Evolutionary conservation across 2,329 filamentous ascomycete species (phyloP), one percentile per base, ranked within the genome.

Genomic region (Hypoxylon sp.): DNA sequence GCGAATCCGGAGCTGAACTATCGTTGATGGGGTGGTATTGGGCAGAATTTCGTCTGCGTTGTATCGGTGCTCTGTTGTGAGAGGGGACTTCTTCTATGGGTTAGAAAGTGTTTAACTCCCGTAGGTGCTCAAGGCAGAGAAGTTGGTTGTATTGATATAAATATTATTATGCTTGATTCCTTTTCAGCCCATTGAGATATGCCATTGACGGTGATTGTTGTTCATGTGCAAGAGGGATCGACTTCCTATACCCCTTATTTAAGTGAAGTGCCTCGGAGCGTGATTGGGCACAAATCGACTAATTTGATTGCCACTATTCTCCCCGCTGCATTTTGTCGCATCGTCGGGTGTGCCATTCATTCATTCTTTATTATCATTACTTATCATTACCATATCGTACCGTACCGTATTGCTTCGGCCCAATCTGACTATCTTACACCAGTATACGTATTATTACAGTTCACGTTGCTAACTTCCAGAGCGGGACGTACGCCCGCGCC

Each of bases 1-100:
- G 85, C 85, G 11, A 88, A 88, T 61, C 85, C 85, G 4, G 87
- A 89, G 78, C 72, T 89, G 71, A 83, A 81, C 63, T 88, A 89
- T 74, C 79, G 78, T 47, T 83, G 70, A 70, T 54, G 16, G 25
- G 25, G 0, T 16, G 25, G 29, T 4, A 37, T 52, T 14, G 30
- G 30, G 30, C n/a, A 11, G n/a, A 5, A 8, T 2, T 12, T 30
- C 25, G 16, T 21, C 7, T 53, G 25, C 21, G 25, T 27, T 19
- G 19, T 23, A 37, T 23, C 1, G 21, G 23, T 25, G 32, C 11
- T n/a, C 2, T 14, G 30, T 2, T 8, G 11, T 4, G 14, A 4
- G 9, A 30, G 12, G 41, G 34, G 14, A 43, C 9, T 2, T 30
- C 34, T 29, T 25, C 21, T 25, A 43, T 41, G 37, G 21, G 7